phyloP scores from a whole-genome alignment of 345 rosid species.

The Cochlearia excelsa region DNA sequence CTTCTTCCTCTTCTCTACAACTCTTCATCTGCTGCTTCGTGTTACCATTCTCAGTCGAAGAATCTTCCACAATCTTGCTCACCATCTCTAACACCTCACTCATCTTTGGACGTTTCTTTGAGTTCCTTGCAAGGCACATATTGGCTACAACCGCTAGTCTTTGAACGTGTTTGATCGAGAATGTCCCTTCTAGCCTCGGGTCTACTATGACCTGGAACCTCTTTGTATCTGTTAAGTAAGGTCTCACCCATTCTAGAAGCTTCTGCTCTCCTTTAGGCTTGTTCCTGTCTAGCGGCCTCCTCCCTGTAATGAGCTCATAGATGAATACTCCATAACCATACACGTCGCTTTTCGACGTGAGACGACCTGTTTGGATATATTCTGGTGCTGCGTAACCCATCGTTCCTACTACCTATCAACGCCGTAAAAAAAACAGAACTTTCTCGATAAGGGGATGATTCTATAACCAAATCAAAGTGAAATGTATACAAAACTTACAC shows the following conservation, averaged over 20 bases:
- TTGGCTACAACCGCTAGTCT: slow-evolving; percentile 69
- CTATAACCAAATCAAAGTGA: slow-evolving; percentile 11
- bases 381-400: slow-evolving; percentile 95
- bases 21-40: slow-evolving; percentile 44
- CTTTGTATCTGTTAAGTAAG: slow-evolving; percentile 53
- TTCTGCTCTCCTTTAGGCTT: slow-evolving; percentile 82
- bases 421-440: slow-evolving; percentile 12
- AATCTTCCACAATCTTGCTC: slow-evolving; percentile 44
- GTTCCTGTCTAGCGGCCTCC: slow-evolving; percentile 74
- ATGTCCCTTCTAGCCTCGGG: slow-evolving; percentile 60
- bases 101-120: slow-evolving; percentile 84
- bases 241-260: slow-evolving; percentile 84
- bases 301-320: slow-evolving; percentile 83
- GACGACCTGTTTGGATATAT: slow-evolving; percentile 77
- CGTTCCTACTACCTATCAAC: slow-evolving; percentile 79
- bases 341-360: slow-evolving; percentile 78
- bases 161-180: slow-evolving; percentile 45
- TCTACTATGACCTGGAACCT: slow-evolving; percentile 59
- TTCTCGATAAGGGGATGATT: slow-evolving; percentile 42
- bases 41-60: slow-evolving; percentile 28
- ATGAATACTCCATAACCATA: slow-evolving; percentile 95
- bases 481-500: slow-evolving; percentile 44
- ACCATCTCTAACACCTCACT: slow-evolving; percentile 82
- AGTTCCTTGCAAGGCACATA: slow-evolving; percentile 59
- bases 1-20: slow-evolving; percentile 17